Evolutionary conservation across 345 rosid genomes (phyloP).

Genomic region (Populus pruinosa): DNA sequence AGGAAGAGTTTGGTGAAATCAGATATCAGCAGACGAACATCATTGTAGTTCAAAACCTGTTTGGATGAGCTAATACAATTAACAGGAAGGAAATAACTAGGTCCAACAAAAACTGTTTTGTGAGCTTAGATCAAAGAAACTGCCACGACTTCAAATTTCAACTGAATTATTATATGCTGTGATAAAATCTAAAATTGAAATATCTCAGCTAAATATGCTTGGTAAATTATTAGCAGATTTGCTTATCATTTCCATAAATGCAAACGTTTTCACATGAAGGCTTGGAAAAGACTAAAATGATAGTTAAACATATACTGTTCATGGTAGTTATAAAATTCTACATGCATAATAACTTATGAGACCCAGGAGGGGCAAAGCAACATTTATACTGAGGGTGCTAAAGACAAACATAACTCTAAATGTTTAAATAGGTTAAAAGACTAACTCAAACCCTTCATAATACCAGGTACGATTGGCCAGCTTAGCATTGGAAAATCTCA

Average conservation of each 20-base stretch:
- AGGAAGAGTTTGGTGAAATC: neutral
- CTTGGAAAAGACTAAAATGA: neutral
- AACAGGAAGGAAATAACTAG: neutral
- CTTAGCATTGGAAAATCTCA: neutral
- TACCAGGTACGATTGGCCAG: neutral
- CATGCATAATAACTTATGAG: neutral
- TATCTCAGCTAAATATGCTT: neutral
- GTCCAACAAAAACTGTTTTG: neutral
- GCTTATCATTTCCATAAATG: neutral
- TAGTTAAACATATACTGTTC: neutral
- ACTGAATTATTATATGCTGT: neutral
- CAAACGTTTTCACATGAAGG: neutral
- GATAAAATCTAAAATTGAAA: neutral
- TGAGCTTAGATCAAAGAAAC: neutral
- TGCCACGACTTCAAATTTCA: neutral
- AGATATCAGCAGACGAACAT: neutral
- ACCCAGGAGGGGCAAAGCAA: neutral
- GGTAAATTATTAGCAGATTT: neutral
- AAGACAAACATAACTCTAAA: neutral
- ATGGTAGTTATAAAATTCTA: neutral
- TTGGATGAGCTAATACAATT: neutral
- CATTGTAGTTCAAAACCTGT: neutral
- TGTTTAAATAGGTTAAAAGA: neutral
- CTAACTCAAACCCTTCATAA: neutral
- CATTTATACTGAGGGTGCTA: neutral